A percentile compares a stretch with the other conserved stretches of the same genome.
Evolutionary conservation across 2,329 filamentous ascomycete genomes (phyloP).

Genomic region (Ceratocystis smalleyi): DNA sequence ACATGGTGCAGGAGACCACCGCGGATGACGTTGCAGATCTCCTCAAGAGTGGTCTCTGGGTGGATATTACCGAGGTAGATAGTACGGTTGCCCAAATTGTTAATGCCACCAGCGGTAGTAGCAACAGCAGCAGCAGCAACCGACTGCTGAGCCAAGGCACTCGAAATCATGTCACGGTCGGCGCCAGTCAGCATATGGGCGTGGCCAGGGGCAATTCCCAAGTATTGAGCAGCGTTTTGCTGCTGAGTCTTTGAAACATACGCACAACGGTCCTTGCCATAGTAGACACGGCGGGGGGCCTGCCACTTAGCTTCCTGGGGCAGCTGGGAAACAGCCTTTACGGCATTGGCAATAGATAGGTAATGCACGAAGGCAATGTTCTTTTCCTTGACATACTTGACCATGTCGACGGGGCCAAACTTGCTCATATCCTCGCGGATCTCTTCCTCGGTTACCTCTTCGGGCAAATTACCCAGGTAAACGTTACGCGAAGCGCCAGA

Average conservation of each 20-base stretch:
- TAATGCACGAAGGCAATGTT: slow-evolving; percentile 97
- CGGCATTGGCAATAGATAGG: slow-evolving; percentile 89
- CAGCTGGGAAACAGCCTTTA: slow-evolving; percentile 93
- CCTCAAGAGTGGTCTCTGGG: slow-evolving; percentile 95
- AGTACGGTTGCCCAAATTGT: slow-evolving; percentile 92
- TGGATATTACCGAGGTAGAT: slow-evolving; percentile 98
- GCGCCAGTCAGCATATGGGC: slow-evolving; percentile 92
- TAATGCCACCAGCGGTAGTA: slow-evolving; percentile 88
- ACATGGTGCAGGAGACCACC: slow-evolving; percentile 94
- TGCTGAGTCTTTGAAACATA: slow-evolving; percentile 99
- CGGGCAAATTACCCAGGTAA: slow-evolving; percentile 82
- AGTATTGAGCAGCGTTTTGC: slow-evolving; percentile 94
- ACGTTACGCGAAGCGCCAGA: slow-evolving; percentile 94
- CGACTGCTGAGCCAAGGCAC: slow-evolving; percentile 89
- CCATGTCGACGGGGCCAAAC: slow-evolving; percentile 89
- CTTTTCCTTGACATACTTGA: slow-evolving; percentile 97
- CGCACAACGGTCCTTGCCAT: slow-evolving; percentile 94
- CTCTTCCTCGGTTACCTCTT: slow-evolving; percentile 83
- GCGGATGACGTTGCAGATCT: slow-evolving; percentile 97
- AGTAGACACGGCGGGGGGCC: slow-evolving; percentile 86
- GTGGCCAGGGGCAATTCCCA: slow-evolving; percentile 92
- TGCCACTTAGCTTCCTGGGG: slow-evolving; percentile 97
- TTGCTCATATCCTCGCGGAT: slow-evolving; percentile 88
- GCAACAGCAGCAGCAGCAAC: slow-evolving; percentile 93
- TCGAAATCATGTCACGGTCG: slow-evolving; percentile 92